These are phyloP conservation scores for Umbelopsis sp. DNA, from an alignment of 192 early-diverging fungal genomes.

Conservation along the genomic window DNA sequence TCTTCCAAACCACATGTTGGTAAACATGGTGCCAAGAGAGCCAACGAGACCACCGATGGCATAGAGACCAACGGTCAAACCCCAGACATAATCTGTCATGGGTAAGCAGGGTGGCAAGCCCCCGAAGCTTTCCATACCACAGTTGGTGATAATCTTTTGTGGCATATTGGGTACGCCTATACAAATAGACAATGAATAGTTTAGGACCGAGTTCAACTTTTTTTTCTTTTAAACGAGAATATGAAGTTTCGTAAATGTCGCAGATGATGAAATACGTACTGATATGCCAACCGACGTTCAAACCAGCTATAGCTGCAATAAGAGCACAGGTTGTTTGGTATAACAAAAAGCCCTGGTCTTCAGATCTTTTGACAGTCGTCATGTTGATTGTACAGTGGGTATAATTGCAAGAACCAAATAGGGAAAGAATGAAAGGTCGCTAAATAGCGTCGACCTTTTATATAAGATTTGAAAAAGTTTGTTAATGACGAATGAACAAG, in stretches of 20 bases:
- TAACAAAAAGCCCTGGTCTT: constrained; percentile 9
- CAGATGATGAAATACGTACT: background rate
- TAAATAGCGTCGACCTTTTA: background rate
- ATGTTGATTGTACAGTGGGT: constrained; percentile 16
- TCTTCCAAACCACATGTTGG: constrained; percentile 46
- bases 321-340: constrained; percentile 18
- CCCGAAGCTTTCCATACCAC: background rate
- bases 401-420: constrained; percentile 21
- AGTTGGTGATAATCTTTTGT: constrained; percentile 5
- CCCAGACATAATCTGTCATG: constrained; percentile 32
- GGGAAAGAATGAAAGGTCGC: constrained; percentile 6
- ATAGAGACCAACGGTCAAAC: constrained; percentile 45
- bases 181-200: background rate
- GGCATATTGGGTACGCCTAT: constrained; percentile 28
- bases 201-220: background rate
- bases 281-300: constrained; percentile 24
- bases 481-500: background rate
- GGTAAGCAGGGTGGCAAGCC: constrained; percentile 25
- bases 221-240: background rate
- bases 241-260: background rate
- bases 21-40: constrained; percentile 46
- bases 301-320: constrained; percentile 19
- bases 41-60: constrained; percentile 58
- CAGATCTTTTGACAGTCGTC: constrained; percentile 17
- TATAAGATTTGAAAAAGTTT: background rate